phyloP scores from a whole-genome alignment of 805 yeast species.

The Yarrowia porcina region DNA sequence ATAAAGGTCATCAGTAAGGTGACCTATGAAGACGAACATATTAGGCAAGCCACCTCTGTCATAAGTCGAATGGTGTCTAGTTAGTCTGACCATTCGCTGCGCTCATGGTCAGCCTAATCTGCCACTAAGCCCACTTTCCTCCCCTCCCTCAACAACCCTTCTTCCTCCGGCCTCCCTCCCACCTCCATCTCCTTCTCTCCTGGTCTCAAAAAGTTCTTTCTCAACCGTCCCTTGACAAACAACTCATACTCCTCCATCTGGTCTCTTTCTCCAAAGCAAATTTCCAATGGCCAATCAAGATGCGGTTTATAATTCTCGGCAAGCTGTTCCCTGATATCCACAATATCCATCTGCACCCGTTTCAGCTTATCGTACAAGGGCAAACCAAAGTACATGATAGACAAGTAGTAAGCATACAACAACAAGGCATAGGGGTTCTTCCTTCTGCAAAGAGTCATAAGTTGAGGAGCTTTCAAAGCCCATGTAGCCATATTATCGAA shows the following conservation, averaged over 20 bases:
- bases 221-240: neutral
- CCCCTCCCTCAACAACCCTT: neutral
- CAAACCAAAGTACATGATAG: neutral
- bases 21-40: too few relatives aligned
- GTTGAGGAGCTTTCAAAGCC: neutral
- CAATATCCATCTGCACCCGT: neutral
- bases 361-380: neutral
- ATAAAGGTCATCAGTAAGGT: too few relatives aligned
- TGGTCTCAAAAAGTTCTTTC: neutral
- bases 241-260: neutral
- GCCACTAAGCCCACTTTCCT: neutral
- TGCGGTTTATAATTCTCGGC: neutral
- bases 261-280: neutral
- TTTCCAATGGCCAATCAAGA: conserved; percentile 6
- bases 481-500: neutral
- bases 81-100: neutral
- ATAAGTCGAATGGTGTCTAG: too few relatives aligned
- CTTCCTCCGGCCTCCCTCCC: neutral
- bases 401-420: neutral
- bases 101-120: neutral
- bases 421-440: neutral
- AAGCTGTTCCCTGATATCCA: neutral
- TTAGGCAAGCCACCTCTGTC: too few relatives aligned
- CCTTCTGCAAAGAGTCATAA: neutral
- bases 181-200: neutral